Evolutionary conservation across 2,329 filamentous ascomycete species (phyloP), one percentile per base, ranked within the genome.

Genomic region (Verticillium zaregamsianum): DNA sequence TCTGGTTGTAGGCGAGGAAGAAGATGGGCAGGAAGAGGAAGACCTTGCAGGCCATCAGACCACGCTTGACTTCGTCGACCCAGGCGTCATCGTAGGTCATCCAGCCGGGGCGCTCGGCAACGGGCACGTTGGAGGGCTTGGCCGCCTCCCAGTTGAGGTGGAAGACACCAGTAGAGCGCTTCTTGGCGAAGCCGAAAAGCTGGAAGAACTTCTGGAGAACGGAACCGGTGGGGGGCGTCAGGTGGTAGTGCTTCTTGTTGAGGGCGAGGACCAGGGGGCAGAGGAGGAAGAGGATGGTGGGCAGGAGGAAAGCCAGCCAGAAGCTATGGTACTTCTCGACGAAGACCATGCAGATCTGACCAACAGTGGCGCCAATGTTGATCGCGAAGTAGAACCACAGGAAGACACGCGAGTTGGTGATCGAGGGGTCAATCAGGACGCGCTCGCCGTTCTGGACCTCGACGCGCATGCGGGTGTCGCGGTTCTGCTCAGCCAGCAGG

Each of bases 21-120:
- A 84, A 86, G 66, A 87, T 81, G 49, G 89, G 89, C 61, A 88
- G 83, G 79, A 89, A 92, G 64, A 87, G 74, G 74, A 91, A 93
- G 37, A 92, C 89, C 66, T 84, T 81, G 78, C 88, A 91, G 61
- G 89, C 88, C 68, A 83, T 80, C 61, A 90, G 78, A 64, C 89
- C 90, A 74, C 90, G 88, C 59, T 82, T 81, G 57, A 93, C 86
- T 71, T 93, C 89, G 71, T 92, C 90, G 37, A 94, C 90, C 90
- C 90, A 94, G 59, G 86, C 85, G 67, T 94, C 91, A 65, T 94
- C 90, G 67, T 92, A 93, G 0, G 87, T 90, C 88, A 93, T 93
- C 90, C 90, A 93, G 0, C 61, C 49, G 0, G 90, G 90, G 60
- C 87, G 86, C 65, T 80, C 72, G 1, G 73, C 73, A 40, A 81